A percentile compares a stretch with the other conserved stretches of the same genome.
Conservation (phyloP, 1,284 basidiomycete species). For the Papiliotrema flavescens region DNA sequence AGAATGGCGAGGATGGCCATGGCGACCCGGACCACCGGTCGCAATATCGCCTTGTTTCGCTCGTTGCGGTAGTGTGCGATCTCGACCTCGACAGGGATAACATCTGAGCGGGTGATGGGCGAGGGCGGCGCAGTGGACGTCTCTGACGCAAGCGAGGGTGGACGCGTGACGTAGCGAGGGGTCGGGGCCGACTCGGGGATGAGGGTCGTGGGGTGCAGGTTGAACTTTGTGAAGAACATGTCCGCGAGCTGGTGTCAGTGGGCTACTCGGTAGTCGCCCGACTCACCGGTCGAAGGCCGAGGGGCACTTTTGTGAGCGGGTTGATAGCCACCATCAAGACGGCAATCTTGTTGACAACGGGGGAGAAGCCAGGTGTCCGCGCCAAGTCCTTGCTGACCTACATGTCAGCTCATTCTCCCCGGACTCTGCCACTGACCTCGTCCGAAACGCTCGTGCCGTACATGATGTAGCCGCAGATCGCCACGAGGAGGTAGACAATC, state of each 20-base stretch:
- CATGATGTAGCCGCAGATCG: conserved; percentile 84
- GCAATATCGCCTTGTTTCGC: conserved; percentile 52
- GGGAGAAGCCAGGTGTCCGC: conserved; percentile 69
- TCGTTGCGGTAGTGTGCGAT: conserved; percentile 27
- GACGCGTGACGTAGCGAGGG: conserved; percentile 29
- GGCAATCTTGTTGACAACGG: conserved; percentile 65
- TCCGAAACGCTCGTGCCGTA: conserved; percentile 79
- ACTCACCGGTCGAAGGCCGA: conserved; percentile 73
- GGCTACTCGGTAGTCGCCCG: not conserved
- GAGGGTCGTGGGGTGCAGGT: conserved; percentile 39
- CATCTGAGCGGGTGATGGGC: conserved; percentile 51
- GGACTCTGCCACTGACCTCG: conserved; percentile 58
- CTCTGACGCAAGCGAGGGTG: conserved; percentile 12
- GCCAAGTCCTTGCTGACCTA: conserved; percentile 82
- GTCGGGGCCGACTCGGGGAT: conserved; percentile 28
- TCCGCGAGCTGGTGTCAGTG: conserved; percentile 31
- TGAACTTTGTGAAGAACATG: conserved; percentile 33
- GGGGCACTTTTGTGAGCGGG: conserved; percentile 71
- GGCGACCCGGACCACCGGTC: conserved; percentile 59
- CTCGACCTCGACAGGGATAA: conserved; percentile 59
- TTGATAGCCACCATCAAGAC: conserved; percentile 69
- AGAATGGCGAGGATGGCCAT: conserved; percentile 62
- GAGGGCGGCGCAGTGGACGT: conserved; percentile 6
- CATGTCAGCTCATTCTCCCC: not conserved
- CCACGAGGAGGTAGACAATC: conserved; percentile 72